These are phyloP conservation scores for Tuber melanosporum DNA, from an alignment of 495 filamentous ascomycete species.

Conservation along the genomic window DNA sequence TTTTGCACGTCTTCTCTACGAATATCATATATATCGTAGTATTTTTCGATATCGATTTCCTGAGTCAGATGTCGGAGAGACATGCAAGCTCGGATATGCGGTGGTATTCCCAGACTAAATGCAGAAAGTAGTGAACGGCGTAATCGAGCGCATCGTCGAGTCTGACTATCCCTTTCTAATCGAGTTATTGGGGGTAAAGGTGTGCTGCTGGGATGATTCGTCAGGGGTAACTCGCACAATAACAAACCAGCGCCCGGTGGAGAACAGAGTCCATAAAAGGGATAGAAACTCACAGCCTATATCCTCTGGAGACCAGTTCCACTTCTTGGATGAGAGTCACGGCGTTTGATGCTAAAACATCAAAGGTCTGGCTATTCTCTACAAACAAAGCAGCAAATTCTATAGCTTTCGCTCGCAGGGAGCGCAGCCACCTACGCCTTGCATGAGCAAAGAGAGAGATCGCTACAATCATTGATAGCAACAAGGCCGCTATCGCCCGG, in stretches of 20 bases:
- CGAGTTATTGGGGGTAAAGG: conserved; percentile 78
- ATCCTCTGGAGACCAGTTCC: conserved; percentile 88
- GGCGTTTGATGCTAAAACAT: conserved; percentile 69
- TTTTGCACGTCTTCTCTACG: conserved; percentile 68
- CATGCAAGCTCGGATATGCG: conserved; percentile 60
- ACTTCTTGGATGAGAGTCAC: conserved; percentile 91
- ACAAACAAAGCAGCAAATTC: conserved; percentile 67
- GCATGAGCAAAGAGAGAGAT: conserved; percentile 59
- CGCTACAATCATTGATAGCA: conserved; percentile 48
- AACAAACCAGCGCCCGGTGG: conserved; percentile 18
- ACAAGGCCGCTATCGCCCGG: conserved; percentile 32
- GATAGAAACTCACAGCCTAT: conserved; percentile 63
- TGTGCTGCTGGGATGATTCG: conserved; percentile 56
- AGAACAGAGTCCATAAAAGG: conserved; percentile 15
- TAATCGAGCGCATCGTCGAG: conserved; percentile 68
- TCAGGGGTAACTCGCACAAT: conserved; percentile 44
- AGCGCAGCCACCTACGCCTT: conserved; percentile 77
- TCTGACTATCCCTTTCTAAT: conserved; percentile 70
- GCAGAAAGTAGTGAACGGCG: conserved; percentile 65
- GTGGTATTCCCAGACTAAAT: conserved; percentile 61
- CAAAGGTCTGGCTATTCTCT: conserved; percentile 70
- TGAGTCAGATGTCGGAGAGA: conserved; percentile 65
- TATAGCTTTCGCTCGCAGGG: conserved; percentile 69
- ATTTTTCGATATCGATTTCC: conserved; percentile 75
- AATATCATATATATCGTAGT: conserved; percentile 87